These are phyloP conservation scores for Metarhizium guizhouense DNA, from an alignment of 2,329 filamentous ascomycete genomes.

Conservation along the genomic window DNA sequence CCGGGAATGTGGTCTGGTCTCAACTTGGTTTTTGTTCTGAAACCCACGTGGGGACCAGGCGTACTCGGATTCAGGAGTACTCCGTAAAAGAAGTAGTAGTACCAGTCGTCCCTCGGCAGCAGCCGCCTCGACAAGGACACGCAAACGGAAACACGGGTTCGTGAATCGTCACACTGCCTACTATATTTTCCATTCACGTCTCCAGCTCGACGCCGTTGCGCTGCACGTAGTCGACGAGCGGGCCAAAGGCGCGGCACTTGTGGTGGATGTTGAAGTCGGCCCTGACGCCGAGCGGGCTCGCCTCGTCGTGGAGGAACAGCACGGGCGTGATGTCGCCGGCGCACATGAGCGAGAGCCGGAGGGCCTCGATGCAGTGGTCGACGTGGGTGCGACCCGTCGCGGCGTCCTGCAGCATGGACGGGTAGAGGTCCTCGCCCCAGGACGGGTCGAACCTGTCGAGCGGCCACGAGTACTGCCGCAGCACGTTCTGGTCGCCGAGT, in stretches of 20 bases:
- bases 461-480: not conserved
- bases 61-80: too few species aligned
- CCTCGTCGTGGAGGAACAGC: not conserved
- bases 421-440: not conserved
- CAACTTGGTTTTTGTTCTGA: too few species aligned
- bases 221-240: not conserved
- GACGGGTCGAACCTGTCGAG: not conserved
- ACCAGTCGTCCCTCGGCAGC: too few species aligned
- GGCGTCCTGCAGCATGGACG: not conserved
- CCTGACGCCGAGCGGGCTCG: not conserved
- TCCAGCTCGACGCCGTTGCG: not conserved
- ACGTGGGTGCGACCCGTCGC: not conserved
- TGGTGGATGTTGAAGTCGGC: not conserved
- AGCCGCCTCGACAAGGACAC: too few species aligned
- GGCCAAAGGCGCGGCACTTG: not conserved
- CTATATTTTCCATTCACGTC: too few species aligned
- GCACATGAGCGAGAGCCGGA: not conserved
- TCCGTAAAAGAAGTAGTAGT: too few species aligned
- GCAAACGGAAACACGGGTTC: too few species aligned
- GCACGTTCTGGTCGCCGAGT: not conserved
- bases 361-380: not conserved
- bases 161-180: too few species aligned
- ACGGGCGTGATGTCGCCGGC: not conserved
- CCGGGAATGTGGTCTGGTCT: too few species aligned
- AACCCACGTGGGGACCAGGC: too few species aligned